Evolutionary conservation across 768 basidiomycete species (phyloP).

Genomic region (Suillus subaureus): DNA sequence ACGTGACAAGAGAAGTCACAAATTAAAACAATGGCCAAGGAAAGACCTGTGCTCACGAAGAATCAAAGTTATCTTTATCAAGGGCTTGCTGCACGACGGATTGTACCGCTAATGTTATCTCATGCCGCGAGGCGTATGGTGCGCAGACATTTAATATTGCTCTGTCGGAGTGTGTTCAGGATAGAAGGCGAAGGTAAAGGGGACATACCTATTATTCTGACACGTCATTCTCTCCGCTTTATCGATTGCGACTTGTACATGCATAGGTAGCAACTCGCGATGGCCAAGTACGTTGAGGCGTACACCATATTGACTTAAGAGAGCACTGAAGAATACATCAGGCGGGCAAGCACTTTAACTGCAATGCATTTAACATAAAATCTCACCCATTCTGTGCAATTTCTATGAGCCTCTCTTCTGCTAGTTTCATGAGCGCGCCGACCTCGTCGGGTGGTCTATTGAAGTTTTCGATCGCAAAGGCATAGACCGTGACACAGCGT

Average conservation of each 20-base stretch:
- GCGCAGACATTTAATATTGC: slow-evolving; percentile 91
- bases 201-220: slow-evolving; percentile 64
- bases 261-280: slow-evolving; percentile 71
- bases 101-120: slow-evolving; percentile 79
- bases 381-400: slow-evolving; percentile 80
- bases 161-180: slow-evolving; percentile 40
- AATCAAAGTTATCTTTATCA: slow-evolving; percentile 32
- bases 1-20: slow-evolving; percentile 2
- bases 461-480: slow-evolving; percentile 99
- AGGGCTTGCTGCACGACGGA: slow-evolving; percentile 35
- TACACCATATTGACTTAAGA: slow-evolving; percentile 62
- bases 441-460: slow-evolving; percentile 86
- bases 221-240: slow-evolving; percentile 80
- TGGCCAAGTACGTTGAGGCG: slow-evolving; percentile 83
- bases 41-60: slow-evolving; percentile 21
- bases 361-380: neutral
- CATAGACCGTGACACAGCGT: slow-evolving; percentile 88
- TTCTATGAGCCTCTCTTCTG: slow-evolving; percentile 76
- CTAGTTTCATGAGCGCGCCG: slow-evolving; percentile 82
- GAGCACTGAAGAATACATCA: neutral
- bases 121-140: slow-evolving; percentile 90
- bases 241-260: slow-evolving; percentile 66
- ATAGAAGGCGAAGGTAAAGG: slow-evolving; percentile 5
- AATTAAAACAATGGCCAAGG: neutral
- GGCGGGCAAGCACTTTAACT: neutral